Percentiles rank a stretch among this genome's conserved stretches.
Conservation (phyloP, 306 rosid species). For the Vigna unguiculata region DNA sequence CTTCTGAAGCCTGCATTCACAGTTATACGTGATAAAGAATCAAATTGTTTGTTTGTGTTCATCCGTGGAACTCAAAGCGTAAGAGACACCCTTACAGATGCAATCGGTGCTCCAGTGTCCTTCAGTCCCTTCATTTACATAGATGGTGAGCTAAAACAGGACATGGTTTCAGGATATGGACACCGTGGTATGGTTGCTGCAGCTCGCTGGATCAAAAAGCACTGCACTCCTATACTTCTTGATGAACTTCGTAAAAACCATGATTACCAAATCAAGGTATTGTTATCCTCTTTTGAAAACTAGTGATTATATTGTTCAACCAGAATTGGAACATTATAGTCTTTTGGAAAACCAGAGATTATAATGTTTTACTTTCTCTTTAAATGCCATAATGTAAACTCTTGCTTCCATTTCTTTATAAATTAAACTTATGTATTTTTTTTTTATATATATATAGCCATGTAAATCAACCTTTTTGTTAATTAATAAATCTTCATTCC, state of each 20-base stretch:
- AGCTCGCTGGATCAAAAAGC: neutral
- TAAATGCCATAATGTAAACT: too few relatives aligned
- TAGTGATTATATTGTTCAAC: too few relatives aligned
- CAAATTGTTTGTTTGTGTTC: slow-evolving; percentile 70
- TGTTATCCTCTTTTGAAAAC: too few relatives aligned
- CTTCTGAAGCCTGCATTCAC: slow-evolving; percentile 94
- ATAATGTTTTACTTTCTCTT: too few relatives aligned
- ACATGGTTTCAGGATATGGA: slow-evolving; percentile 68
- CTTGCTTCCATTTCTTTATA: too few relatives aligned
- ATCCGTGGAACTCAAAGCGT: slow-evolving; percentile 60
- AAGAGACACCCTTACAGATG: slow-evolving; percentile 93
- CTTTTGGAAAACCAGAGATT: neutral
- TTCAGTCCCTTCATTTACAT: slow-evolving; percentile 47
- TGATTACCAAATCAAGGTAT: slow-evolving; percentile 76
- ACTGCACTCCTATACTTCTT: neutral
- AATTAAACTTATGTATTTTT: too few relatives aligned
- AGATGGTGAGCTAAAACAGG: neutral
- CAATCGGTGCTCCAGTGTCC: slow-evolving; percentile 89
- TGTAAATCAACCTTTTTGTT: too few relatives aligned
- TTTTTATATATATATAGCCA: too few relatives aligned
- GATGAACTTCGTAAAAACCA: slow-evolving; percentile 74
- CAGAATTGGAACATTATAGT: too few relatives aligned
- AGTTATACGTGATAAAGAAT: slow-evolving; percentile 67
- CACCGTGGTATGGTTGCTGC: slow-evolving; percentile 99
- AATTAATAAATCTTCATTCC: too few relatives aligned